Base-by-base conservation (phyloP, 2,329 filamentous ascomycete species). In the Dothistroma pini region DNA sequence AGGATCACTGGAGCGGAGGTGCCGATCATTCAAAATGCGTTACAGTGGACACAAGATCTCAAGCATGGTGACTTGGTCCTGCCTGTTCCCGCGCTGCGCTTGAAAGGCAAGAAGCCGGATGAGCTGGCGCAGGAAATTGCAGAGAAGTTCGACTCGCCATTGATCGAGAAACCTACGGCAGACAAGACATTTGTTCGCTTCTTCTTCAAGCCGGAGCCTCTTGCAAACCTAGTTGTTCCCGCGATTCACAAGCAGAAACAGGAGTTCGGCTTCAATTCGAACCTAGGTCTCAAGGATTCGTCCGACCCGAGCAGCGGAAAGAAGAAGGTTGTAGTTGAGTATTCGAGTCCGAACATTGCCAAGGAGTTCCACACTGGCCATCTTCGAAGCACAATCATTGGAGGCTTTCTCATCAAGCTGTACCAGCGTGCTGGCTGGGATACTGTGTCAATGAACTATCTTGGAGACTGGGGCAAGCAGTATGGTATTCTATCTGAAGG, bases 61-160 rank as follows among this genome's bases (percentile, higher is more conserved):
- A 91, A 95, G 66, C 91, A 93, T 79, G 91, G 91, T 53, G 91
- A 96, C 76, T 78, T 96, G 68, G 84, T 90, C 57, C 77, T 96
- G 52, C 87, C 91, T 9, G 86, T 91, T 9, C 89, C 91, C 16
- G 89, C 90, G n/a, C 82, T 96, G 65, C 83, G 91, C 63, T 77
- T 93, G 70, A 93, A 86, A 75, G 80, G 81, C 68, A 84, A 83
- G 76, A 85, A 86, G 67, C 83, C 84, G 38, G 77, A 82, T 57
- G 83, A 83, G 56, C 76, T 84, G 47, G 80, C 81, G 44, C 75
- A 80, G 66, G 82, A 86, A 69, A 77, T 87, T 62, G 81, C 76
- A 21, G 78, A 82, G 54, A 76, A 78, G 68, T 76, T 78, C 56
- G 85, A 89, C 63, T 89, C 87, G 64, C 84, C 89, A 21, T 81